Percentiles rank a stretch among this genome's conserved stretches.
Evolutionary conservation across 148 eudicot genomes (phyloP).

Genomic region (Persicaria maculosa): DNA sequence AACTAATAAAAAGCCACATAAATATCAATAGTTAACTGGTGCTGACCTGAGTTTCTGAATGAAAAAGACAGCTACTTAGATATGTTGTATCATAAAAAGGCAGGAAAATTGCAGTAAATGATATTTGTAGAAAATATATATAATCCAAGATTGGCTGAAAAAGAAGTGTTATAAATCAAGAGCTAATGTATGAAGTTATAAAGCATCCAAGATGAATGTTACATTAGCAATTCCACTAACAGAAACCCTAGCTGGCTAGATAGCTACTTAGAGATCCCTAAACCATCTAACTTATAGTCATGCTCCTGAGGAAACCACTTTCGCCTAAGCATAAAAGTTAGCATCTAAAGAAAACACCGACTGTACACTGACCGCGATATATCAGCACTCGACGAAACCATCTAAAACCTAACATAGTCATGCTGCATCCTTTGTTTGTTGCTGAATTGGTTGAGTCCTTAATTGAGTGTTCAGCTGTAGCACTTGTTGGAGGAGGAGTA

Average conservation of each 20-base stretch:
- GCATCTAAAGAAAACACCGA: not conserved
- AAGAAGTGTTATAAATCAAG: not conserved
- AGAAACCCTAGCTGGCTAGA: not conserved
- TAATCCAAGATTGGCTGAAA: not conserved
- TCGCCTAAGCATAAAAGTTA: not conserved
- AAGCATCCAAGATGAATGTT: not conserved
- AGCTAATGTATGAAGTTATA: not conserved
- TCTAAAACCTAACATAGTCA: not conserved
- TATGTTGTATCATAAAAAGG: no score
- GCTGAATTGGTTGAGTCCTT: not conserved
- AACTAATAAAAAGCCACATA: no score
- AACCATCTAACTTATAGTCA: not conserved
- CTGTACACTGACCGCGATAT: not conserved
- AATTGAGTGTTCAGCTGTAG: conserved; percentile 18
- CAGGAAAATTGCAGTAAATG: no score
- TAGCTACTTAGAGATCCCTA: not conserved
- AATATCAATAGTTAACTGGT: no score
- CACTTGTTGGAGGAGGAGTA: conserved; percentile 45
- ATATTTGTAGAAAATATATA: no score
- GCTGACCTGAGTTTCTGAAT: not conserved
- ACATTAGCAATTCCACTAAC: not conserved
- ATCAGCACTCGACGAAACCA: not conserved
- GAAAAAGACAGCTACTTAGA: no score
- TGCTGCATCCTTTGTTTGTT: not conserved
- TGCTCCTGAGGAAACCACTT: not conserved